Evolutionary conservation across 208 protist genomes (phyloP).

Genomic region (Trypanosoma mega): DNA sequence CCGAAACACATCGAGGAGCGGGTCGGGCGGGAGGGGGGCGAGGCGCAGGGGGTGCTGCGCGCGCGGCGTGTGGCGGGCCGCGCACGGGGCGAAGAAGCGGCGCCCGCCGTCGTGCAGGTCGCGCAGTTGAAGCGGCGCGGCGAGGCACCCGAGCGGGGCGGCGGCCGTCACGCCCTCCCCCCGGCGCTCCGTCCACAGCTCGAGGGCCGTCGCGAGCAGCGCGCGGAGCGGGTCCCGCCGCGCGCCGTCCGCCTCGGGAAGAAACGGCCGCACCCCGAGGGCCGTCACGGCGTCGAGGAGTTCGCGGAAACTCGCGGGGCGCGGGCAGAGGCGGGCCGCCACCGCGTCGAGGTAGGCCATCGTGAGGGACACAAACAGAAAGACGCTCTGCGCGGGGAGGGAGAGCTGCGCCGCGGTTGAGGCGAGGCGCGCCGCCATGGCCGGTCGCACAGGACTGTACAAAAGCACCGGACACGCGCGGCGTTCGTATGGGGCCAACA

Average conservation of each 20-base stretch:
- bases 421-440: slow-evolving; percentile 26
- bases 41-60: slow-evolving; percentile 44
- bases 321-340: slow-evolving; percentile 18
- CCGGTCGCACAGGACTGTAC: slow-evolving; percentile 48
- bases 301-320: slow-evolving; percentile 11
- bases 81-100: slow-evolving; percentile 35
- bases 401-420: slow-evolving; percentile 34
- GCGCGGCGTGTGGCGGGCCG: slow-evolving; percentile 31
- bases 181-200: slow-evolving; percentile 38
- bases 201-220: slow-evolving; percentile 28
- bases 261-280: not conserved
- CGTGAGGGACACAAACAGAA: slow-evolving; percentile 45
- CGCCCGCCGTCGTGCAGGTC: slow-evolving; percentile 22
- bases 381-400: slow-evolving; percentile 45
- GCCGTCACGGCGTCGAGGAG: slow-evolving; percentile 4
- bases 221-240: slow-evolving; percentile 7
- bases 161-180: slow-evolving; percentile 42
- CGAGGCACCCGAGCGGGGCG: slow-evolving; percentile 36
- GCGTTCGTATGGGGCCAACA: slow-evolving; percentile 51
- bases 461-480: slow-evolving; percentile 61
- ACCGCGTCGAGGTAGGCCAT: slow-evolving; percentile 53
- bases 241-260: not conserved
- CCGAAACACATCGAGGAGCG: slow-evolving; percentile 36
- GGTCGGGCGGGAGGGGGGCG: slow-evolving; percentile 55
- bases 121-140: slow-evolving; percentile 28